Conservation (phyloP, 2,329 filamentous ascomycete species). For the Thelonectria discophora region DNA sequence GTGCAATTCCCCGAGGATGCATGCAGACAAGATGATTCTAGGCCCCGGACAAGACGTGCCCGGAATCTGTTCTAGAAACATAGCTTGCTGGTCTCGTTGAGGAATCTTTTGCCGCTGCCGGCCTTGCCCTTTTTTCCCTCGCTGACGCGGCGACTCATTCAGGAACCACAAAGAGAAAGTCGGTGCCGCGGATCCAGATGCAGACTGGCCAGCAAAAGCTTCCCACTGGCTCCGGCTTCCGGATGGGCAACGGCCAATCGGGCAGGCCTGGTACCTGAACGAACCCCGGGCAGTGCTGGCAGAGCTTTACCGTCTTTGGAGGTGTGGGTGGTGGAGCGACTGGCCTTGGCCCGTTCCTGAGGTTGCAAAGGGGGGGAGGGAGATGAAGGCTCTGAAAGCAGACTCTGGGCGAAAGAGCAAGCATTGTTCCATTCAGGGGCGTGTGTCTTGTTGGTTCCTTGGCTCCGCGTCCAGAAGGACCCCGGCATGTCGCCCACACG, state of each 20-base stretch:
- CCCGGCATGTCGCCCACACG: slow-evolving; percentile 1
- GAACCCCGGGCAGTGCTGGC: slow-evolving; percentile 19
- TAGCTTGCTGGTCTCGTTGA: not conserved
- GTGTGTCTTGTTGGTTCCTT: not conserved
- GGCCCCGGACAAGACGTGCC: not conserved
- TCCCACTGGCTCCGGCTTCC: not conserved
- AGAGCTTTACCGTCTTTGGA: slow-evolving; percentile 12
- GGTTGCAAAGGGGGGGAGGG: not conserved
- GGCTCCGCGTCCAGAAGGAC: not conserved
- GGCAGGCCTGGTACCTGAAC: slow-evolving; percentile 36
- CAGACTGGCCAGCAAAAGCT: not conserved
- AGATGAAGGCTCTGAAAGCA: slow-evolving; percentile 1
- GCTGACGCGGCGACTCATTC: slow-evolving; percentile 9
- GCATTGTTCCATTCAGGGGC: not conserved
- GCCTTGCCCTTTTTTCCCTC: not conserved
- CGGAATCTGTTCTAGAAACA: too few species aligned
- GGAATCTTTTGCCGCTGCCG: slow-evolving; percentile 4
- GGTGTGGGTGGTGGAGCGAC: not conserved
- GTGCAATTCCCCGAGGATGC: not conserved
- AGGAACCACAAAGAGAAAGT: too few species aligned
- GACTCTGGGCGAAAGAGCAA: not conserved
- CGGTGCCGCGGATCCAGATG: too few species aligned
- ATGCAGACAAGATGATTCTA: not conserved
- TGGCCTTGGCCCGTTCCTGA: not conserved
- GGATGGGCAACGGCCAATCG: slow-evolving; percentile 31